phyloP scores from a whole-genome alignment of 2,329 filamentous ascomycete genomes.

The Aspergillus neotritici region DNA sequence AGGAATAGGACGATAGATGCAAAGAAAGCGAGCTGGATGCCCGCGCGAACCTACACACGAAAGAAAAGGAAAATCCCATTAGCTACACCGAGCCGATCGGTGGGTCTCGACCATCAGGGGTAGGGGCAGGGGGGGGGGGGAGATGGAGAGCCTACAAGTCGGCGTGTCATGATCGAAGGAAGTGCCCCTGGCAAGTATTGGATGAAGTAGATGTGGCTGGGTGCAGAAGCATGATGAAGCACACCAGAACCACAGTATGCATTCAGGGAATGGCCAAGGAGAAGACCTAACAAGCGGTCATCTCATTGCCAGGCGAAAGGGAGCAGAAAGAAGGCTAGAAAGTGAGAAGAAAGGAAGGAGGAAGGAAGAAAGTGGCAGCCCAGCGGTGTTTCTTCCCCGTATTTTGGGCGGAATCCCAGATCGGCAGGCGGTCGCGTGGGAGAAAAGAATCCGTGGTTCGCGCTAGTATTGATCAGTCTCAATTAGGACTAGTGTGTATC shows the following conservation, averaged over 20 bases:
- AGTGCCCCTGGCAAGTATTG: conserved; percentile 26
- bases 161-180: conserved; percentile 37
- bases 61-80: conserved; percentile 2
- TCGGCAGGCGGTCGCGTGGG: neutral
- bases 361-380: neutral
- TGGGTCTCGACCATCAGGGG: too few relatives aligned
- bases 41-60: conserved; percentile 53
- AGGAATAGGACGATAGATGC: conserved; percentile 62
- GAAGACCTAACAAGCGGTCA: conserved; percentile 26
- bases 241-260: conserved; percentile 10
- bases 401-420: neutral
- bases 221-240: conserved; percentile 30
- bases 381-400: neutral
- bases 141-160: conserved; percentile 31
- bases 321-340: neutral
- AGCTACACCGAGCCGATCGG: neutral
- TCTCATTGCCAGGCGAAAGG: conserved; percentile 15
- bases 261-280: conserved; percentile 19
- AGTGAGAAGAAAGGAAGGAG: neutral
- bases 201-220: conserved; percentile 21
- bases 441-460: too few relatives aligned
- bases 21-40: conserved; percentile 67
- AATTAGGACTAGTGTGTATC: too few relatives aligned
- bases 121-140: neutral
- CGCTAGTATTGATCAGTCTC: too few relatives aligned